Evolutionary conservation across 441 rosid species (phyloP), one percentile per base, ranked within the genome.

Genomic region (Brassica hybrid): DNA sequence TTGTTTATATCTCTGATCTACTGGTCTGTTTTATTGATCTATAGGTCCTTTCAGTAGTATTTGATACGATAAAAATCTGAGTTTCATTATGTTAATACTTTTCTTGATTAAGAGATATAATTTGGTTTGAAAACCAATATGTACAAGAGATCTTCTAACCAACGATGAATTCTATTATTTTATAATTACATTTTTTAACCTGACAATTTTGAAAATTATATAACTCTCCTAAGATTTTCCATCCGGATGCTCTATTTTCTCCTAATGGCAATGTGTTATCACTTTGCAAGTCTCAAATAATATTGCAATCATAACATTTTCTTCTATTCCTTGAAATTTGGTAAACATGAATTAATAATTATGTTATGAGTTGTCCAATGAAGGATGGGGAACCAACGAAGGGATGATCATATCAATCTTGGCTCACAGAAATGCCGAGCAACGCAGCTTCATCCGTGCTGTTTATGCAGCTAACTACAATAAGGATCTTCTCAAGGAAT

Each of bases 381-480:
- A 38, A 71, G 75, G 75, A 60, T 72, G 75, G 89, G 90, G 91
- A 79, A 87, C 94, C 1, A 88, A 89, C 36, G 90, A 89, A 75
- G 71, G 67, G 59, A 74, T 86, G 64, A 82, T 89, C 57, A 82
- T 88, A 67, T 84, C 88, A 32, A 77, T 89, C 58, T 67, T 87
- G 17, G 94, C 87, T 32, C 90, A 84, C 70, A 81, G 94, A 57
- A 89, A 87, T 72, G 67, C 83, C 11, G 80, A 71, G 32, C 94
- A 89, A 45, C 86, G 91, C 73, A 89, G 94, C 91, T 89, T 36
- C 41, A 77, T 89, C 62, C 79, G 94, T 65, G 77, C 73, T 2
- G 89, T 89, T 72, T 89, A 84, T 21, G 81, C 85, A 27, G 90
- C 87, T 67, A 83, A 85, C 14, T 84, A 88, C 77, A 84, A 86